Percentiles rank a stretch among this genome's conserved stretches.
These are phyloP conservation scores for Sphaerosporella brunnea DNA, from an alignment of 495 filamentous ascomycete genomes.

Conservation along the genomic window DNA sequence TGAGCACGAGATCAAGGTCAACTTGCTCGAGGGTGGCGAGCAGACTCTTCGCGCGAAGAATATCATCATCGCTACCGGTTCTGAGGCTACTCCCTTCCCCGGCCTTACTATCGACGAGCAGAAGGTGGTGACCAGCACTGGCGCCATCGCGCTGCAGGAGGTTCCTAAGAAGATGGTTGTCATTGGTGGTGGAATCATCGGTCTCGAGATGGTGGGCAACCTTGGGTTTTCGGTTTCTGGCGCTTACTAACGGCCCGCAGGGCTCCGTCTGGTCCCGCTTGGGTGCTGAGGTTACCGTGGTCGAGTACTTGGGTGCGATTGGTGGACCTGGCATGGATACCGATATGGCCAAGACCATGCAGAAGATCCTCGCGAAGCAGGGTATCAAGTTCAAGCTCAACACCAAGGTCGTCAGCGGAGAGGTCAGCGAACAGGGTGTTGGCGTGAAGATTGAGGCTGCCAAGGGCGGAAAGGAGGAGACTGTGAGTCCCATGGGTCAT, in stretches of 20 bases:
- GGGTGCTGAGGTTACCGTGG: slow-evolving; percentile 85
- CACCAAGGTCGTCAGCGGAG: slow-evolving; percentile 82
- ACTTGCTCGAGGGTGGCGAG: slow-evolving; percentile 79
- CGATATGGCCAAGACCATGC: slow-evolving; percentile 78
- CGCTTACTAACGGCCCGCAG: slow-evolving; percentile 28
- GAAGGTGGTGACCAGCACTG: slow-evolving; percentile 89
- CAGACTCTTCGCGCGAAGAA: slow-evolving; percentile 74
- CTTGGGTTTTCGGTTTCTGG: not conserved
- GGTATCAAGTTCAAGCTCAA: slow-evolving; percentile 96
- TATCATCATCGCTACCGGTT: slow-evolving; percentile 91
- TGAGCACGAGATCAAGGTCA: slow-evolving; percentile 81
- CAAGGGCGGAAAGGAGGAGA: slow-evolving; percentile 90
- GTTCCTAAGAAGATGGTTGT: slow-evolving; percentile 96
- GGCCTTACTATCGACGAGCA: slow-evolving; percentile 93
- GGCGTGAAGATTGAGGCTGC: slow-evolving; percentile 74
- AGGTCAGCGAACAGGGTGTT: slow-evolving; percentile 55
- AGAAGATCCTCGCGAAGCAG: slow-evolving; percentile 89
- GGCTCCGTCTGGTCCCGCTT: slow-evolving; percentile 92
- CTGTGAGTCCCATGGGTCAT: slow-evolving; percentile 34
- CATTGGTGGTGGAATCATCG: slow-evolving; percentile 96
- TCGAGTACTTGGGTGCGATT: slow-evolving; percentile 91
- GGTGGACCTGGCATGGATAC: slow-evolving; percentile 94
- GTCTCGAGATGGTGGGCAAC: slow-evolving; percentile 71
- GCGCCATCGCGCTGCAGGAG: slow-evolving; percentile 71
- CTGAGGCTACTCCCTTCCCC: slow-evolving; percentile 88